These are phyloP conservation scores for Pestalotiopsis sp. DNA, from an alignment of 2,329 filamentous ascomycete species.

Conservation along the genomic window DNA sequence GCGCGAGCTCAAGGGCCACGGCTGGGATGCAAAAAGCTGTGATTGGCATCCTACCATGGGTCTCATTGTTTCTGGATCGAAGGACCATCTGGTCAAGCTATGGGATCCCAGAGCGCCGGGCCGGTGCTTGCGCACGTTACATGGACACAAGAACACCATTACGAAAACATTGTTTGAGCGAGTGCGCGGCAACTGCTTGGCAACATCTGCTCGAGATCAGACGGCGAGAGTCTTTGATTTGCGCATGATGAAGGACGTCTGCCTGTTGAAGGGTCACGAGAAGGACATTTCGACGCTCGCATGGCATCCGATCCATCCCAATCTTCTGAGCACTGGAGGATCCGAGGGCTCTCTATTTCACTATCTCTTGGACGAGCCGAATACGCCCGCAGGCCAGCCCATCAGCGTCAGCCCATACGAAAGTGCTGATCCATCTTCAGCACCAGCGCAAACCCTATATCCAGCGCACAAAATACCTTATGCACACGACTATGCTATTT, in stretches of 20 bases:
- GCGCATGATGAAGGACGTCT: conserved; percentile 97
- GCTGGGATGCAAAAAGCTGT: conserved; percentile 95
- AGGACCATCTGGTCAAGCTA: conserved; percentile 95
- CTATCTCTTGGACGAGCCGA: conserved; percentile 94
- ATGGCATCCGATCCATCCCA: conserved; percentile 93
- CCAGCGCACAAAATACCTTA: conserved; percentile 85
- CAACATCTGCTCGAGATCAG: conserved; percentile 90
- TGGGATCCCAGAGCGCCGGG: conserved; percentile 90
- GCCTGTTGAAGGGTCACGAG: conserved; percentile 89
- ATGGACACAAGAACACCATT: conserved; percentile 97
- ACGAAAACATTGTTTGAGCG: conserved; percentile 91
- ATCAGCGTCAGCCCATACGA: conserved; percentile 83
- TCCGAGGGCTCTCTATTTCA: conserved; percentile 89
- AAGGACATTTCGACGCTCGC: conserved; percentile 92
- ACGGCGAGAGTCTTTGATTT: conserved; percentile 93
- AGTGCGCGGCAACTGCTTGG: conserved; percentile 80
- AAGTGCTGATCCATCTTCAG: conserved; percentile 75
- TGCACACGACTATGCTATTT: conserved; percentile 93
- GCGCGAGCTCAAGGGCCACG: conserved; percentile 84
- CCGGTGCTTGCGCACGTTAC: conserved; percentile 88
- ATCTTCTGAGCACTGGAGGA: conserved; percentile 86
- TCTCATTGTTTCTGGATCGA: conserved; percentile 91
- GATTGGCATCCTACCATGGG: conserved; percentile 98
- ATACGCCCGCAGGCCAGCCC: conserved; percentile 74
- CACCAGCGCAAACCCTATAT: conserved; percentile 86